A percentile compares a stretch with the other conserved stretches of the same genome.
Conservation (phyloP, 1,284 basidiomycete species). For the Pascua sp. region DNA sequence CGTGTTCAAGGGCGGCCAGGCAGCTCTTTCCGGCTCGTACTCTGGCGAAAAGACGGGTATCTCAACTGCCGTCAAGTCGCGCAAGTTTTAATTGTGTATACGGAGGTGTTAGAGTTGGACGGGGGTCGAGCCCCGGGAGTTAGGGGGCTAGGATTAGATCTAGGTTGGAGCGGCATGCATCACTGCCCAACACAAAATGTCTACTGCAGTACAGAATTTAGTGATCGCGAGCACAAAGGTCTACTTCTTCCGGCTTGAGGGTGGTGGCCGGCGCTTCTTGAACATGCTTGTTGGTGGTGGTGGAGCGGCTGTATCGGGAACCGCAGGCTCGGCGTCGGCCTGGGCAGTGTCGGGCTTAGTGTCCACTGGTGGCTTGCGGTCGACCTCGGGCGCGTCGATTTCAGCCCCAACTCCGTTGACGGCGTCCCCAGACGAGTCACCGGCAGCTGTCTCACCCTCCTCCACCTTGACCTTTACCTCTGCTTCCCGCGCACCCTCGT, state of each 20-base stretch:
- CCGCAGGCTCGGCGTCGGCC: constrained; percentile 3
- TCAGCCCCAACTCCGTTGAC: neutral
- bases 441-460: neutral
- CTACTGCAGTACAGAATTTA: neutral
- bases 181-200: too few species aligned
- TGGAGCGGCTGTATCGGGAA: neutral
- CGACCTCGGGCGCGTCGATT: constrained; percentile 12
- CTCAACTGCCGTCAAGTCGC: constrained; percentile 78
- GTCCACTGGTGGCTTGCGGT: constrained; percentile 9
- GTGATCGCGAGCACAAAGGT: neutral
- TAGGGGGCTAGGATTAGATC: too few species aligned
- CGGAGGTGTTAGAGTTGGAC: neutral
- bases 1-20: constrained; percentile 79
- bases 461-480: neutral
- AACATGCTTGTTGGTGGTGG: constrained; percentile 32
- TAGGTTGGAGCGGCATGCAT: too few species aligned
- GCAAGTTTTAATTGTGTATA: constrained; percentile 54
- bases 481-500: constrained; percentile 2
- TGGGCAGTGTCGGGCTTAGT: constrained; percentile 1
- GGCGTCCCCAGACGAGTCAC: neutral
- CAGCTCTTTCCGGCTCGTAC: constrained; percentile 51
- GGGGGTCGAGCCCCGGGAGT: too few species aligned
- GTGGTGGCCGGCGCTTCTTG: constrained; percentile 49
- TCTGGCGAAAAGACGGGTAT: constrained; percentile 67
- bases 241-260: constrained; percentile 39